Percentiles rank a stretch among this genome's conserved stretches.
Conservation (phyloP, 1,139 yeast genomes). For the Geotrichum cucujoidarum region DNA sequence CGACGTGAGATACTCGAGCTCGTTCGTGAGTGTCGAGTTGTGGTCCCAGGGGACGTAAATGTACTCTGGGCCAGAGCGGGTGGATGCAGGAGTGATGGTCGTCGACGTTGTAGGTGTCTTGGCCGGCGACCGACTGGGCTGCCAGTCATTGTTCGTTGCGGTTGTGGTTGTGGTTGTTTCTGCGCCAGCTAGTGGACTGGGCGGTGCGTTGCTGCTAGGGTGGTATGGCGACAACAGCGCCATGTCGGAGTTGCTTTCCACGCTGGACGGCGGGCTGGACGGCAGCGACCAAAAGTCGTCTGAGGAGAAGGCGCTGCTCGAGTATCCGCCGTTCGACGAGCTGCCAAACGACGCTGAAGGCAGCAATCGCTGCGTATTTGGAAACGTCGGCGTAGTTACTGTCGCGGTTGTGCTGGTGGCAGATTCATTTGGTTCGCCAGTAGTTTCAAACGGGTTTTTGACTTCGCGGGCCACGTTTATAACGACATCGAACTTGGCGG, state of each 20-base stretch:
- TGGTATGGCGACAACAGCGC: conserved; percentile 1
- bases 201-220: not conserved
- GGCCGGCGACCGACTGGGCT: not conserved
- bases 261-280: conserved; percentile 14
- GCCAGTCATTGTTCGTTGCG: not conserved
- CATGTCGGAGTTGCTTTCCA: conserved; percentile 3
- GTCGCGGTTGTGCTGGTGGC: not conserved
- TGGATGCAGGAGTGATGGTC: not conserved
- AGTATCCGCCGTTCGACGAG: conserved; percentile 8
- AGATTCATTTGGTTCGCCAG: not conserved
- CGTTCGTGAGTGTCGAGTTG: conserved; percentile 60
- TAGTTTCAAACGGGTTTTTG: conserved; percentile 33
- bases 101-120: not conserved
- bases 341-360: conserved; percentile 8
- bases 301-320: not conserved
- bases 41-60: conserved; percentile 83
- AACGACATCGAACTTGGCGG: conserved; percentile 62
- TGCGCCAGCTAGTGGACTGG: not conserved
- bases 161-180: not conserved
- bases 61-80: conserved; percentile 44
- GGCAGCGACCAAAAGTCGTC: conserved; percentile 8
- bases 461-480: conserved; percentile 87
- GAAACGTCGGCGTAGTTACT: not conserved
- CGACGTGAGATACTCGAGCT: conserved; percentile 55
- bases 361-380: not conserved